These are phyloP conservation scores for Sequoia sempervirens DNA, from an alignment of 75 land plant species.

Conservation along the genomic window DNA sequence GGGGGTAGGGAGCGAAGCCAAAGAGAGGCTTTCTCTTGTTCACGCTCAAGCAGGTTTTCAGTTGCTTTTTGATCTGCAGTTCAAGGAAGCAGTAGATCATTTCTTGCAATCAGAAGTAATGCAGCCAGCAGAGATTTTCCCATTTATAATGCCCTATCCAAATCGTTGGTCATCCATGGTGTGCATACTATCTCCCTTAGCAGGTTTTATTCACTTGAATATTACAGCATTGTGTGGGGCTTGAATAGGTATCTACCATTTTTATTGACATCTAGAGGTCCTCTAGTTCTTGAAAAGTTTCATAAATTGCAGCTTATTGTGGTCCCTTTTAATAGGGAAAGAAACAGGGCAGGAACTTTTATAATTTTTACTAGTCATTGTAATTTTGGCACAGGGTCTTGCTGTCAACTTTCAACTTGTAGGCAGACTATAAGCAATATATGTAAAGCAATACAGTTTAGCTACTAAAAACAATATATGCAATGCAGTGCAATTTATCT, in stretches of 20 bases:
- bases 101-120: slow-evolving; percentile 79
- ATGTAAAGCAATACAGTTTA: neutral
- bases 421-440: neutral
- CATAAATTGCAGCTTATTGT: neutral
- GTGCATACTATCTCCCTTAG: neutral
- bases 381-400: neutral
- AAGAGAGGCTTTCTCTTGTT: slow-evolving; percentile 69
- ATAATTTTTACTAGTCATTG: neutral
- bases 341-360: neutral
- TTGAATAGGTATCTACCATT: neutral
- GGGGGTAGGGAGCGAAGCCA: slow-evolving; percentile 50
- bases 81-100: slow-evolving; percentile 86
- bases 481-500: neutral
- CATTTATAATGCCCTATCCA: slow-evolving; percentile 85
- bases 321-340: neutral
- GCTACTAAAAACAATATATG: neutral
- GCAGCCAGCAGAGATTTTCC: slow-evolving; percentile 91
- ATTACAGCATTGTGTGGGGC: neutral
- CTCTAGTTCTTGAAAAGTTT: neutral
- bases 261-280: neutral
- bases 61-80: slow-evolving; percentile 82
- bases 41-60: slow-evolving; percentile 97
- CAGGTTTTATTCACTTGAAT: neutral
- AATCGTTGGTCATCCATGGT: slow-evolving; percentile 91
- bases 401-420: neutral